These are phyloP conservation scores for Leccinum variabile DNA, from an alignment of 1,284 basidiomycete genomes.

Conservation along the genomic window DNA sequence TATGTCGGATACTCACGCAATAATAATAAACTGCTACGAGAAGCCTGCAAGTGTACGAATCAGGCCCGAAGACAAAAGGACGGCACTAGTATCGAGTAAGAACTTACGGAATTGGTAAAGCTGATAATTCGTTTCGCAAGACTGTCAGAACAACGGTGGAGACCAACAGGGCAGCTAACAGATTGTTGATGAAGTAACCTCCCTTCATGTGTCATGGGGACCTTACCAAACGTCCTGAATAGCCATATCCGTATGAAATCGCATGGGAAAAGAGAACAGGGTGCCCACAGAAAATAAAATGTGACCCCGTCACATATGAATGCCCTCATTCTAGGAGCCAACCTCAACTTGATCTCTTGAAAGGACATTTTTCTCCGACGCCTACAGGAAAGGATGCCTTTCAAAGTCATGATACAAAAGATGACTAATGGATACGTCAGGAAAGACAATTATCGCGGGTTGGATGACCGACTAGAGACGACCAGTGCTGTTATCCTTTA, in stretches of 20 bases:
- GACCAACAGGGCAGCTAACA: conserved; percentile 15
- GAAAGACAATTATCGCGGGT: background rate
- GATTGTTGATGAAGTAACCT: background rate
- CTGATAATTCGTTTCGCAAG: conserved; percentile 17
- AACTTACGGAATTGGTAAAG: conserved; percentile 18
- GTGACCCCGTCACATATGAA: conserved; percentile 18
- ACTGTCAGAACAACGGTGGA: conserved; percentile 21
- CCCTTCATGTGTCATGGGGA: background rate
- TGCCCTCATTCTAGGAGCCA: background rate
- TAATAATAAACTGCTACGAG: conserved; percentile 23
- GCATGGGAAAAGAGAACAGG: background rate
- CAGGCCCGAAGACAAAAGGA: conserved; percentile 1
- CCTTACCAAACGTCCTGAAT: conserved; percentile 22
- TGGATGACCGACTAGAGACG: conserved; percentile 18
- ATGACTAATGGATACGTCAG: conserved; percentile 16
- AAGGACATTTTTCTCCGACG: background rate
- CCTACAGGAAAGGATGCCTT: conserved; percentile 2
- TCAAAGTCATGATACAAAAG: conserved; percentile 22
- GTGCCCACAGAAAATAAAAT: conserved; percentile 25
- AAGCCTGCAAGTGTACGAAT: conserved; percentile 11
- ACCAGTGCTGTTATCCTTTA: conserved; percentile 17
- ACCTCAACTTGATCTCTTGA: background rate
- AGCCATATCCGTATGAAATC: background rate
- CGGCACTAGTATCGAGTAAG: background rate
- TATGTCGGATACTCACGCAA: conserved; percentile 18